These are phyloP conservation scores for Claviceps africana DNA, from an alignment of 2,329 filamentous ascomycete species.

Conservation along the genomic window DNA sequence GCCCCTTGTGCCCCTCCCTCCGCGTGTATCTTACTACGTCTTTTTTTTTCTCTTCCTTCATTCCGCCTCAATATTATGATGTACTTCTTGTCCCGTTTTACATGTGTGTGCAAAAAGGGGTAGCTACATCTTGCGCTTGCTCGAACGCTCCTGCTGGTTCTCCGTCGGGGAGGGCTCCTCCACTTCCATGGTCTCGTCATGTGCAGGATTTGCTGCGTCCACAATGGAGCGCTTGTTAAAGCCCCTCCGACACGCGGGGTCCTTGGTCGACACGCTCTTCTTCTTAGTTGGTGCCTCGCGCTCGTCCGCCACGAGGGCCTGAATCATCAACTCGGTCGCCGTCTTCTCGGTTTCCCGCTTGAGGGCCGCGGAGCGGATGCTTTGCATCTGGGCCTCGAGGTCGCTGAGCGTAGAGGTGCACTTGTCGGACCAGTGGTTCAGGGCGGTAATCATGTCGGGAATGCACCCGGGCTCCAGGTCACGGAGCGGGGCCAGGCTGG, in stretches of 20 bases:
- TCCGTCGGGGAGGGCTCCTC: constrained; percentile 36
- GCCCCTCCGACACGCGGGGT: constrained; percentile 13
- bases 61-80: neutral
- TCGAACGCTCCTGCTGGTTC: constrained; percentile 36
- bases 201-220: constrained; percentile 27
- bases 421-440: constrained; percentile 64
- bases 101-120: neutral
- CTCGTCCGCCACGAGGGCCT: constrained; percentile 33
- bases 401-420: constrained; percentile 61
- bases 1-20: neutral
- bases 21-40: neutral
- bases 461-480: constrained; percentile 68
- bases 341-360: constrained; percentile 36
- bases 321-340: constrained; percentile 32
- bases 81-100: neutral
- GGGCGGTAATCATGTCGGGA: constrained; percentile 49
- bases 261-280: constrained; percentile 12
- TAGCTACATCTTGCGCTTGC: constrained; percentile 39
- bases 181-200: constrained; percentile 41
- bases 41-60: too few relatives aligned
- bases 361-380: constrained; percentile 46
- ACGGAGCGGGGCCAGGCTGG: constrained; percentile 69
- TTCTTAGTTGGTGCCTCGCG: constrained; percentile 27
- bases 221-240: constrained; percentile 25
- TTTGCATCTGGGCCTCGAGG: constrained; percentile 60